Base-by-base conservation (phyloP, 2,329 filamentous ascomycete species). In the Alternaria panax region DNA sequence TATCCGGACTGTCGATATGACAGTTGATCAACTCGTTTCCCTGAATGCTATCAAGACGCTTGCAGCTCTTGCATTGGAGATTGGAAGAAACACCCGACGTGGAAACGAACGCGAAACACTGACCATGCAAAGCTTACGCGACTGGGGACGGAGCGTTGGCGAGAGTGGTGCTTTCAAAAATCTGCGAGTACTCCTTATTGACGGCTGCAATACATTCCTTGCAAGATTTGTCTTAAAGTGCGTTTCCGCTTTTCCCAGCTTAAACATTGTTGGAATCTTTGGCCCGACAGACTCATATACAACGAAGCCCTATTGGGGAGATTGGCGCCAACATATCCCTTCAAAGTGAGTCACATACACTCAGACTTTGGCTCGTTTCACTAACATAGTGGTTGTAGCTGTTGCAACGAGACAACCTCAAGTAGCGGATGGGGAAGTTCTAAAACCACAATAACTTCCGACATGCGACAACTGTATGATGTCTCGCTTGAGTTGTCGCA, bases 81-180 rank as follows among this genome's bases (percentile, higher is more conserved):
- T 12, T 27, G 28, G 20, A 14, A 51, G 43, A n/a, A 34, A 24
- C 45, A 9, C 14, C n/a, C n/a, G 7, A 7, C 45, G 24, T 41
- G 38, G 34, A 38, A 11, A 38, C 3, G 4, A 38, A 18, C 34
- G 34, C 34, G 34, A 38, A 38, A 4, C 7, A 34, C 47, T 59
- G 12, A 41, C 55, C 18, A 43, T 40, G 54, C 20, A 59, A n/a
- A 30, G 24, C 53, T 30, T 73, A 27, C 55, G 57, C 18, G 50
- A 60, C 40, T 74, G 70, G 68, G 60, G 59, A 9, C 65, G 67
- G n/a, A 65, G 63, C 24, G 66, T 65, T 7, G 16, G 30, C 12
- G 62, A 71, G 46, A 70, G 57, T 30, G 32, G 43, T n/a, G 58
- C 67, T 16, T 65, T 74, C 20, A 50, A 40, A 11, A 63, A 61